Percentiles rank a stretch among this genome's conserved stretches.
Conservation (phyloP, 2,329 filamentous ascomycete genomes). For the Penicillium expansum region DNA sequence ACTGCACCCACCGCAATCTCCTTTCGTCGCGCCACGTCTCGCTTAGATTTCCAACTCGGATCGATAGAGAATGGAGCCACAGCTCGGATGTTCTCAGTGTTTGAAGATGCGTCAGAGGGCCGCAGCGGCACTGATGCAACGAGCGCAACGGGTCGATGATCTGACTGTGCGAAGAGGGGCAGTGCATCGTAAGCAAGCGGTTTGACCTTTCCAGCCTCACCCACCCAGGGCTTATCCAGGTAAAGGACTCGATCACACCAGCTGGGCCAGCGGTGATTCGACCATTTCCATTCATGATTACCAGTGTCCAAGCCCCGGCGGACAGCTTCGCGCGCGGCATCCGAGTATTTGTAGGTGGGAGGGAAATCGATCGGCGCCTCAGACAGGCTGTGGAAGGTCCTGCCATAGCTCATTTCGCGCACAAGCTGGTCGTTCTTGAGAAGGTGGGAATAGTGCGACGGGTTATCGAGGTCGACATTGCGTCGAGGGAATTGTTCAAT, state of each 20-base stretch:
- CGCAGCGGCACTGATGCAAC: conserved; percentile 63
- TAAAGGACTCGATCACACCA: conserved; percentile 94
- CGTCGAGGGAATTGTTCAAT: conserved; percentile 61
- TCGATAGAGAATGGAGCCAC: conserved; percentile 59
- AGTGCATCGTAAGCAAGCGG: conserved; percentile 68
- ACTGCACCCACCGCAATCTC: conserved; percentile 60
- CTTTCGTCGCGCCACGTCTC: conserved; percentile 54
- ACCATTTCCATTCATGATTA: conserved; percentile 65
- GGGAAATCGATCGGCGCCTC: conserved; percentile 77
- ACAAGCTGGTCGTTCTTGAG: conserved; percentile 75
- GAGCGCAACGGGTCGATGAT: conserved; percentile 81
- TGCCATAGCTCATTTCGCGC: conserved; percentile 64
- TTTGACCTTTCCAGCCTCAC: conserved; percentile 43
- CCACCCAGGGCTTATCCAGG: conserved; percentile 60
- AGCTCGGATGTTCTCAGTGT: conserved; percentile 34
- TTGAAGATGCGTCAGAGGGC: conserved; percentile 25
- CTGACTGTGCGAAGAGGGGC: conserved; percentile 75
- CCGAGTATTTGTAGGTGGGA: conserved; percentile 87
- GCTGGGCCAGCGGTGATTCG: conserved; percentile 77
- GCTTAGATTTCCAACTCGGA: conserved; percentile 54
- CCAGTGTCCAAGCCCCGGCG: conserved; percentile 23
- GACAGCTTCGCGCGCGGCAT: conserved; percentile 42
- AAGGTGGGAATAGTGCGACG: conserved; percentile 64
- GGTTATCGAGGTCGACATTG: conserved; percentile 49
- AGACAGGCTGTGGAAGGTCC: conserved; percentile 72